Percentiles rank a stretch among this genome's conserved stretches.
Evolutionary conservation across 2,329 filamentous ascomycete species (phyloP).

Genomic region (Phaeophleospora eucalypticola): DNA sequence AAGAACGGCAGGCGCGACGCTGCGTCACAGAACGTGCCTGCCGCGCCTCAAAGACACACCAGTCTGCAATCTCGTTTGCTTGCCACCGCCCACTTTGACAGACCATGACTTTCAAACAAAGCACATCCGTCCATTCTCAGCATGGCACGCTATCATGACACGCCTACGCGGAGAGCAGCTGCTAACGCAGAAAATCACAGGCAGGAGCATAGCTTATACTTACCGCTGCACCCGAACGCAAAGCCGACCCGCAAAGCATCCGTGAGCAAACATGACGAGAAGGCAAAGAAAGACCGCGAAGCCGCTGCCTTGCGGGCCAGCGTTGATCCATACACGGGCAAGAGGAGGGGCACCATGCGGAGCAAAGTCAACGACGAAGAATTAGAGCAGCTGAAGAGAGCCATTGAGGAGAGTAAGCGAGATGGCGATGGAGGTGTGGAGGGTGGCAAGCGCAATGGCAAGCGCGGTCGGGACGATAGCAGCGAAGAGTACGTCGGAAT

Average conservation of each 20-base stretch:
- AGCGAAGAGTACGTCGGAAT: slow-evolving; percentile 79
- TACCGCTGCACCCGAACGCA: slow-evolving; percentile 49
- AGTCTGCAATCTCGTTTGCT: not conserved
- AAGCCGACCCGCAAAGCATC: slow-evolving; percentile 60
- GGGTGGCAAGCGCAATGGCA: slow-evolving; percentile 60
- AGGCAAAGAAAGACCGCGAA: slow-evolving; percentile 55
- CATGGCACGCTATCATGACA: slow-evolving; percentile 29
- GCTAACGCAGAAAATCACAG: slow-evolving; percentile 40
- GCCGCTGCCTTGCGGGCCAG: slow-evolving; percentile 48
- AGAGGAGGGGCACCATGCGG: slow-evolving; percentile 94
- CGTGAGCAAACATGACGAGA: slow-evolving; percentile 58
- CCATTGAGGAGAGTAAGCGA: slow-evolving; percentile 92
- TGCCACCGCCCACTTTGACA: not conserved
- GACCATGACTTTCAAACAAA: not conserved
- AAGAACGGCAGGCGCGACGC: not conserved
- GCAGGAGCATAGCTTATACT: slow-evolving; percentile 60
- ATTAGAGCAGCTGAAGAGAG: slow-evolving; percentile 79
- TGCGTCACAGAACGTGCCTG: not conserved
- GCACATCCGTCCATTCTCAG: not conserved
- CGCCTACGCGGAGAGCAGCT: slow-evolving; percentile 21
- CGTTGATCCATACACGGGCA: slow-evolving; percentile 59
- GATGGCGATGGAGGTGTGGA: slow-evolving; percentile 59
- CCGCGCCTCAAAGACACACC: not conserved
- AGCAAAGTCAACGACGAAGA: slow-evolving; percentile 95
- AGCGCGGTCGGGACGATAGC: slow-evolving; percentile 83